A percentile compares a stretch with the other conserved stretches of the same genome.
phyloP scores from a whole-genome alignment of 768 basidiomycete genomes.

The Russula vinacea region DNA sequence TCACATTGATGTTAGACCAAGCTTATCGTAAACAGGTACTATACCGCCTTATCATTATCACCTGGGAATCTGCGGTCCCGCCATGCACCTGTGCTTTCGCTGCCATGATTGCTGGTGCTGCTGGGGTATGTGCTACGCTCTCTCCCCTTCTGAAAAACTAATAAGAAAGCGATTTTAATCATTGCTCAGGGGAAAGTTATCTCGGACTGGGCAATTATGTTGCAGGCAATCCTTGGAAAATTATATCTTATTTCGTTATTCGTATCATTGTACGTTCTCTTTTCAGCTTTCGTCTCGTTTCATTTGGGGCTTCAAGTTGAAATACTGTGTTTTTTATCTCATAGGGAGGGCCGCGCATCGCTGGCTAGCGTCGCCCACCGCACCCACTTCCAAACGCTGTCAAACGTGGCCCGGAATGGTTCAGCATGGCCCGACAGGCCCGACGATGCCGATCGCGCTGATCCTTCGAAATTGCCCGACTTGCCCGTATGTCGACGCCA shows the following conservation, averaged over 20 bases:
- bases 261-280: conserved; percentile 32
- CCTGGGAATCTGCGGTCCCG: conserved; percentile 35
- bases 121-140: background rate
- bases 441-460: background rate
- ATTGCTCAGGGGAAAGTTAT: conserved; percentile 19
- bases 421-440: background rate
- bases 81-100: conserved; percentile 34
- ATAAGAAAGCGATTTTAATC: background rate
- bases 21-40: conserved; percentile 6
- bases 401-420: background rate
- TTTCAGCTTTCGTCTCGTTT: too few species aligned
- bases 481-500: background rate
- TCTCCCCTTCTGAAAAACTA: background rate
- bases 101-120: conserved; percentile 29
- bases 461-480: background rate
- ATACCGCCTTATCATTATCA: conserved; percentile 29
- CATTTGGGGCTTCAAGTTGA: too few species aligned
- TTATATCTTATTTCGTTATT: conserved; percentile 36
- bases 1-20: background rate
- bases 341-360: conserved; percentile 19
- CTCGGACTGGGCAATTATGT: conserved; percentile 33
- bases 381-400: conserved; percentile 19
- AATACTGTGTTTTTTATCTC: background rate
- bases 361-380: background rate
- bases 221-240: conserved; percentile 35